phyloP scores from a whole-genome alignment of 768 basidiomycete species.

The Auricularia sp. region DNA sequence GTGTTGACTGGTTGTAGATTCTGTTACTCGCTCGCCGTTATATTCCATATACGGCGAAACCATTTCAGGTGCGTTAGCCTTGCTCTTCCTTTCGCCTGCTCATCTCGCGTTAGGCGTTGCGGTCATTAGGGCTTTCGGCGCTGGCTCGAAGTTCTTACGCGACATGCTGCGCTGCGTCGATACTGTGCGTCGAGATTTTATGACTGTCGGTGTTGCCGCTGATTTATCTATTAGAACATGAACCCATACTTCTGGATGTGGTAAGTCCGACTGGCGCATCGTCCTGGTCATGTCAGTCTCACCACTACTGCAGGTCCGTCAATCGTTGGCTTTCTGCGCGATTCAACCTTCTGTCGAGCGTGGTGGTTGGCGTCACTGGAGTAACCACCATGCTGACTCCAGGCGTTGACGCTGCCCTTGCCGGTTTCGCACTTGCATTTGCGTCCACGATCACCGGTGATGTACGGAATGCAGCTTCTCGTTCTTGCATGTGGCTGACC shows the following conservation, averaged over 20 bases:
- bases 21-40: conserved; percentile 38
- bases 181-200: conserved; percentile 39
- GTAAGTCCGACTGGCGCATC: conserved; percentile 20
- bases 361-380: conserved; percentile 63
- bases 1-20: conserved; percentile 17
- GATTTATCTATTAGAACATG: conserved; percentile 28
- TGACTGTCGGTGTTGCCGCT: neutral
- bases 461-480: conserved; percentile 23
- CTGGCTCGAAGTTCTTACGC: conserved; percentile 73
- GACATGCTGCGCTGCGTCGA: conserved; percentile 79
- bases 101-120: conserved; percentile 22
- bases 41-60: conserved; percentile 44
- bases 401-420: conserved; percentile 65
- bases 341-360: conserved; percentile 71
- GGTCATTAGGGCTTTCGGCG: conserved; percentile 74
- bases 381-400: conserved; percentile 57
- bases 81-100: conserved; percentile 10
- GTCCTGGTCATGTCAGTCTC: conserved; percentile 4
- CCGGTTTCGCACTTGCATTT: conserved; percentile 82
- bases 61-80: conserved; percentile 24
- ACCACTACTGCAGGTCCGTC: conserved; percentile 33
- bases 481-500: neutral
- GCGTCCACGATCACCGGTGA: conserved; percentile 66
- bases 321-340: conserved; percentile 87
- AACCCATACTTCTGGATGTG: conserved; percentile 89